Base-by-base conservation (phyloP, 768 basidiomycete genomes). In the Macrolepiota dolichaula region DNA sequence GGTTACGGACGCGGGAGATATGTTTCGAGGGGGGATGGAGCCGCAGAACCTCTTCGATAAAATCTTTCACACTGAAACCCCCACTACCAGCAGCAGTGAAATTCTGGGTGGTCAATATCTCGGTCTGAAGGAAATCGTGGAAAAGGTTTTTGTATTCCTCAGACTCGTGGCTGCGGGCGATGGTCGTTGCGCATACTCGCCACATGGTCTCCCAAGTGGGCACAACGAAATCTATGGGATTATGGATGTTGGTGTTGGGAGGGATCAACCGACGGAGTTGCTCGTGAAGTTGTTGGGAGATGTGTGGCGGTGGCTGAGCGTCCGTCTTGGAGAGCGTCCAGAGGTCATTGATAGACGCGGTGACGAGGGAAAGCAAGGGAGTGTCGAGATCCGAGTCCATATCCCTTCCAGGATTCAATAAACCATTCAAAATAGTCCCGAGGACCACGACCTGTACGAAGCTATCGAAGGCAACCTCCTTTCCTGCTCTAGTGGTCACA, bases 161-260 rank as follows among this genome's bases (percentile, higher is more conserved):
- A 13, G 74, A 65, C 3, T 73, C 61, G n/a, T 73, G 69, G 13
- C 76, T 70, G 53, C 78, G 70, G 0, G 80, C 77, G 0, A 81
- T 67, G 0, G 73, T 66, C 5, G 73, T 71, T 1, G 85, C 85
- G 55, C 85, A 73, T 22, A 87, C 78, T 12, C 85, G 78, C 87
- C 87, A 87, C 49, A 87, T 70, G 0, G 81, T 83, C 66, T 88
- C 87, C 75, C 83, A 88, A 0, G 81, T 71, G 0, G 86, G 86
- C 47, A 87, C 77, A 57, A 88, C 74, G 59, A 77, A 77, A 49
- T 86, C 76, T 15, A 87, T 69, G 0, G 82, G 79, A 40, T 79
- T 75, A 1, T 72, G 70, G 54, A 72, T 75, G 3, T 29, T 60
- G 0, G 69, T 64, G 0, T 50, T 55, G 36, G 76, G 70, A 1